Evolutionary conservation across 1,284 basidiomycete species (phyloP).

Genomic region (Thecaphora frezii): DNA sequence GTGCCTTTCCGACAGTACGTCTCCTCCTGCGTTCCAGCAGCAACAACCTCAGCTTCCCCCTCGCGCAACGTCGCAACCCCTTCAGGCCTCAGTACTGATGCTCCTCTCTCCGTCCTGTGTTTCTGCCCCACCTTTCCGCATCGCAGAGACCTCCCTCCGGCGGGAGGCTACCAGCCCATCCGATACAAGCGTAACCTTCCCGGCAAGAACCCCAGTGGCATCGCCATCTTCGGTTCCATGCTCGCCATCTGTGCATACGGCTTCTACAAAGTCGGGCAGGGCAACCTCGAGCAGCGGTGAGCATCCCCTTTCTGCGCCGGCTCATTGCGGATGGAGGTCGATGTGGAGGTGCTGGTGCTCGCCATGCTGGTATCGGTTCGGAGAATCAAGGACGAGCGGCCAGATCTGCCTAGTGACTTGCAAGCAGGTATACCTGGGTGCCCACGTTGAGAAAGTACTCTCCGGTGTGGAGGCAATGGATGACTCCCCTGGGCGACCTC

Average conservation of each 20-base stretch:
- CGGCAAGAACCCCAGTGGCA: slow-evolving; percentile 83
- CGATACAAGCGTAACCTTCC: slow-evolving; percentile 97
- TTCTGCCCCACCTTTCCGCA: not conserved
- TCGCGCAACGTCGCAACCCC: too few species aligned
- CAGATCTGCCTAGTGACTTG: too few species aligned
- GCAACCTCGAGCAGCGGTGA: slow-evolving; percentile 89
- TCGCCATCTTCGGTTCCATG: slow-evolving; percentile 81
- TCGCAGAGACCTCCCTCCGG: slow-evolving; percentile 87
- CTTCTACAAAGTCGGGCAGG: slow-evolving; percentile 86
- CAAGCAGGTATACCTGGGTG: too few species aligned
- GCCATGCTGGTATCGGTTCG: too few species aligned
- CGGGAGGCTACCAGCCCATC: slow-evolving; percentile 87
- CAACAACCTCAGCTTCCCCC: not conserved
- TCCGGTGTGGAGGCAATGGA: too few species aligned
- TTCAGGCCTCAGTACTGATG: too few species aligned
- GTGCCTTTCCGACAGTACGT: slow-evolving; percentile 2
- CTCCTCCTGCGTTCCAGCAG: not conserved
- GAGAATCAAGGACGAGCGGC: not conserved
- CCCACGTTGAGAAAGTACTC: too few species aligned
- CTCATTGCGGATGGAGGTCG: too few species aligned
- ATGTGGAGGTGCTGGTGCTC: too few species aligned
- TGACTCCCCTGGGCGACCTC: too few species aligned
- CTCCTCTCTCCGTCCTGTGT: too few species aligned
- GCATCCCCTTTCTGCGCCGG: slow-evolving; percentile 60
- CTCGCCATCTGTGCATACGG: slow-evolving; percentile 84